Evolutionary conservation across 257 asterid genomes (phyloP).

Genomic region (Buddleja alternifolia): DNA sequence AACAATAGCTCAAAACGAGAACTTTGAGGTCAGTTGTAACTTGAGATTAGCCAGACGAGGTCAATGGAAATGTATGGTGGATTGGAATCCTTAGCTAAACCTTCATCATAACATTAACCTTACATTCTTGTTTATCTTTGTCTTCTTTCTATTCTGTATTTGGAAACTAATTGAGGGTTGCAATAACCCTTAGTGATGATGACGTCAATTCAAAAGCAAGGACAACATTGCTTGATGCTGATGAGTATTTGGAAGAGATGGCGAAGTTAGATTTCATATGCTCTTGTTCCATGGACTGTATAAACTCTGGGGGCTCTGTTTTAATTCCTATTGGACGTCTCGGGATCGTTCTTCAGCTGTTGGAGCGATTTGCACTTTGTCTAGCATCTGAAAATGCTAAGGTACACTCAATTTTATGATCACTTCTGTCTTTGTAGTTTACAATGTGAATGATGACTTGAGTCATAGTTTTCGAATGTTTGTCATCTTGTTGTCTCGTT

Average conservation of each 20-base stretch:
- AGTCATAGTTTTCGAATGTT: not conserved
- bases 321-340: slow-evolving; percentile 79
- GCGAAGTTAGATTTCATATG: slow-evolving; percentile 75
- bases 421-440: slow-evolving; percentile 21
- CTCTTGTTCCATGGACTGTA: slow-evolving; percentile 66
- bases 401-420: slow-evolving; percentile 46
- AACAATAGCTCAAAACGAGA: too few relatives aligned
- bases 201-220: slow-evolving; percentile 39
- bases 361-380: slow-evolving; percentile 64
- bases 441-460: slow-evolving; percentile 2
- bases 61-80: too few relatives aligned
- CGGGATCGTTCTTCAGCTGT: slow-evolving; percentile 70
- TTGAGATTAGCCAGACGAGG: too few relatives aligned
- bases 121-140: not conserved
- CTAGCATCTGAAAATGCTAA: slow-evolving; percentile 59
- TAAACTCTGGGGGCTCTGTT: slow-evolving; percentile 76
- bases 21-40: too few relatives aligned
- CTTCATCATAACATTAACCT: too few relatives aligned
- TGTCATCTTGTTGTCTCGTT: slow-evolving; percentile 3
- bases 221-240: slow-evolving; percentile 31
- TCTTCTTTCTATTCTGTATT: slow-evolving; percentile 18
- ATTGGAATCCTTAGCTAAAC: too few relatives aligned
- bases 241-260: slow-evolving; percentile 62
- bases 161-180: slow-evolving; percentile 30
- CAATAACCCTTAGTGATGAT: slow-evolving; percentile 38